phyloP scores from a whole-genome alignment of 345 rosid species.

The Brassica incana region DNA sequence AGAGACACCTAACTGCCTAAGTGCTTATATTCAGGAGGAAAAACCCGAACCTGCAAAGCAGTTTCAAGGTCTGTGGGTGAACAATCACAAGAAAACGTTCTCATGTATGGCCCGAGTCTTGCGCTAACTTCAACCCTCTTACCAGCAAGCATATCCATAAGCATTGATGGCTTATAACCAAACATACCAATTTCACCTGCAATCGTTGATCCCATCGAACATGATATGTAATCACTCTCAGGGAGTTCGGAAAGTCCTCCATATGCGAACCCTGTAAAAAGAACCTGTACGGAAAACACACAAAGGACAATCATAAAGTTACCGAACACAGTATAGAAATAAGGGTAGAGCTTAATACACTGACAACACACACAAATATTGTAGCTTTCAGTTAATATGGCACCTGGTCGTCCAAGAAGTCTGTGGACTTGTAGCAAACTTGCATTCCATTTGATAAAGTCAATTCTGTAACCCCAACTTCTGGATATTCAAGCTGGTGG shows the following conservation, averaged over 20 bases:
- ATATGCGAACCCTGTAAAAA: conserved; percentile 88
- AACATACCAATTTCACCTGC: conserved; percentile 90
- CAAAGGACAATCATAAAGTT: conserved; percentile 18
- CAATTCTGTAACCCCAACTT: conserved; percentile 80
- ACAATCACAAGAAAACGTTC: conserved; percentile 84
- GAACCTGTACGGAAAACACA: conserved; percentile 53
- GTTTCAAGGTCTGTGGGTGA: conserved; percentile 90
- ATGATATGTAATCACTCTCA: conserved; percentile 40
- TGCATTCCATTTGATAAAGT: conserved; percentile 50
- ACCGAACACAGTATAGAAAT: conserved; percentile 4
- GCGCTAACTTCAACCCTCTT: conserved; percentile 90
- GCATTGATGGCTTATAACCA: conserved; percentile 82
- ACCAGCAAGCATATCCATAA: conserved; percentile 94
- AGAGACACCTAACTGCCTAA: not conserved
- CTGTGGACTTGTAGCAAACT: not conserved
- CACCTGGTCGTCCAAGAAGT: conserved; percentile 90
- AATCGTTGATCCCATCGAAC: conserved; percentile 30
- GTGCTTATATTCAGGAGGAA: conserved; percentile 4
- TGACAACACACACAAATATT: not conserved
- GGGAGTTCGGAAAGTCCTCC: conserved; percentile 93
- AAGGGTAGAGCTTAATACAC: conserved; percentile 4
- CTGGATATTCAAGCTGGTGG: conserved; percentile 58
- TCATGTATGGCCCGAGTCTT: conserved; percentile 75
- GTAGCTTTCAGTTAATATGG: conserved; percentile 18
- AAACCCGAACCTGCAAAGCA: conserved; percentile 80